A percentile compares a stretch with the other conserved stretches of the same genome.
These are phyloP conservation scores for Wickerhamiella vanderwaltii DNA, from an alignment of 805 yeast genomes.

Conservation along the genomic window DNA sequence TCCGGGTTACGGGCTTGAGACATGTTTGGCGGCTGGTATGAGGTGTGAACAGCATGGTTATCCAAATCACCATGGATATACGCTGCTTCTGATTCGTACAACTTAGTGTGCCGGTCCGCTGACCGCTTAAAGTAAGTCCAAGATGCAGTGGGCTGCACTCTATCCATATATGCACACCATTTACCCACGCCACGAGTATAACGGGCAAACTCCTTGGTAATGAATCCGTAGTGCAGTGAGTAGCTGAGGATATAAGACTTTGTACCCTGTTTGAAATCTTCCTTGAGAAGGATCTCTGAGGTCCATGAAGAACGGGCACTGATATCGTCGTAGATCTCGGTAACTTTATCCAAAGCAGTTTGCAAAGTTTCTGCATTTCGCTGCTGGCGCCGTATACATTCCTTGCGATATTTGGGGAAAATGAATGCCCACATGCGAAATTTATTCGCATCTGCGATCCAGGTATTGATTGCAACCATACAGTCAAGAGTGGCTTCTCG, in stretches of 20 bases:
- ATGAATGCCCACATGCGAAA: conserved; percentile 16
- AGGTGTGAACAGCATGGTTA: not conserved
- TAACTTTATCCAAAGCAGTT: conserved; percentile 10
- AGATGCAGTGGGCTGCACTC: conserved; percentile 14
- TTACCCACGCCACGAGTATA: conserved; percentile 16
- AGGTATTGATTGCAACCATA: conserved; percentile 13
- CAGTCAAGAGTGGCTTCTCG: conserved; percentile 14
- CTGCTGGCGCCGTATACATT: conserved; percentile 3
- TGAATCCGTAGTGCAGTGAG: conserved; percentile 17
- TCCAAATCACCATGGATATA: conserved; percentile 6
- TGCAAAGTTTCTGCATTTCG: conserved; percentile 7
- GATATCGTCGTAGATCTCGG: conserved; percentile 10
- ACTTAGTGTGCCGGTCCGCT: not conserved
- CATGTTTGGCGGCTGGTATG: conserved; percentile 1
- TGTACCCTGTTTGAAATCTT: conserved; percentile 8
- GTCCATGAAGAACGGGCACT: conserved; percentile 4
- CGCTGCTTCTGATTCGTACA: not conserved
- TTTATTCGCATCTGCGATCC: conserved; percentile 21
- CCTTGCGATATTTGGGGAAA: conserved; percentile 12
- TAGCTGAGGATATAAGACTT: conserved; percentile 12
- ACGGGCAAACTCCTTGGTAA: conserved; percentile 15
- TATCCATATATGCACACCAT: conserved; percentile 17
- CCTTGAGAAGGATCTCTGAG: conserved; percentile 8
- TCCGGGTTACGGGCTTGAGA: conserved; percentile 24
- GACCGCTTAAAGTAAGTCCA: conserved; percentile 11